These are phyloP conservation scores for Yamadazyma olivae DNA, from an alignment of 805 yeast species.

Conservation along the genomic window DNA sequence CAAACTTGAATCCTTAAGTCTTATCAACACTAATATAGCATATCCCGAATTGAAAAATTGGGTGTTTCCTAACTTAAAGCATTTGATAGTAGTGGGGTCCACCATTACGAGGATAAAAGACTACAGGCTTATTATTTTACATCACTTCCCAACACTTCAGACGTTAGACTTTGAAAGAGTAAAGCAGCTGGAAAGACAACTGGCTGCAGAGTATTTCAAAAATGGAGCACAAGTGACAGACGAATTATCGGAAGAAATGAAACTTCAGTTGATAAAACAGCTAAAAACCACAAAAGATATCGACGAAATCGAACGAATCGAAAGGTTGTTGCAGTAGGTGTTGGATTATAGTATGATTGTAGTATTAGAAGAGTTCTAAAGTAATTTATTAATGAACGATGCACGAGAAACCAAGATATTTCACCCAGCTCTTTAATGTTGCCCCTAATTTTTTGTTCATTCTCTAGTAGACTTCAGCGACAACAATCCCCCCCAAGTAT, in stretches of 20 bases:
- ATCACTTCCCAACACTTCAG: slow-evolving; percentile 60
- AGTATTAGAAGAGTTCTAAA: too few relatives aligned
- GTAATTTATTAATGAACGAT: too few relatives aligned
- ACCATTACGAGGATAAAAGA: slow-evolving; percentile 47
- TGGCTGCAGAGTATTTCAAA: slow-evolving; percentile 44
- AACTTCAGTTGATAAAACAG: slow-evolving; percentile 44
- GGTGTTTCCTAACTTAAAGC: slow-evolving; percentile 35
- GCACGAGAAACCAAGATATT: too few relatives aligned
- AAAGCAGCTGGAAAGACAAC: slow-evolving; percentile 49
- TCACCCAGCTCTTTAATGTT: too few relatives aligned
- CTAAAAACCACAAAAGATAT: slow-evolving; percentile 63
- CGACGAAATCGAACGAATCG: slow-evolving; percentile 48
- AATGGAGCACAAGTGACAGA: slow-evolving; percentile 2
- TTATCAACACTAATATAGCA: slow-evolving; percentile 10
- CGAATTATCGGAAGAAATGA: slow-evolving; percentile 18
- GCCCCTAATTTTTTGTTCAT: too few relatives aligned
- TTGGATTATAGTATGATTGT: background rate
- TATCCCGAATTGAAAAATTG: slow-evolving; percentile 7
- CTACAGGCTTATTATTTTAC: slow-evolving; percentile 59
- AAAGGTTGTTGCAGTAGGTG: slow-evolving; percentile 2
- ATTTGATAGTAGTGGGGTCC: slow-evolving; percentile 55
- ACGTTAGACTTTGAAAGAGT: slow-evolving; percentile 70
- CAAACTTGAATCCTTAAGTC: slow-evolving; percentile 3
- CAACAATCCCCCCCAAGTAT: too few relatives aligned
- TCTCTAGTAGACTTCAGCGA: too few relatives aligned